Evolutionary conservation across 2,329 filamentous ascomycete genomes (phyloP).

Genomic region (Cladobotryum protrusum): DNA sequence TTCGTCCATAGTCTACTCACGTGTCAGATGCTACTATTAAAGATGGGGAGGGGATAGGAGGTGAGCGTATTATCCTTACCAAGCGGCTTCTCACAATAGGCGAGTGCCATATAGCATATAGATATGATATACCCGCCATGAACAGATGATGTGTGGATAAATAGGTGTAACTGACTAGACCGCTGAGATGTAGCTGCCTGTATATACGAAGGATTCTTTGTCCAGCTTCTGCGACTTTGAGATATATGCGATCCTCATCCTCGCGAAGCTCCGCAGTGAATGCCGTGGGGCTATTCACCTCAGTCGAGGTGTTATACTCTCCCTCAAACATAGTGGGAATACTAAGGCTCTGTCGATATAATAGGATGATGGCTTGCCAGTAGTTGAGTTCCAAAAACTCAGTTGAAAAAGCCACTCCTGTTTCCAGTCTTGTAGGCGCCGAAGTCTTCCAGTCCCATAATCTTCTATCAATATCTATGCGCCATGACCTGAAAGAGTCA

Average conservation of each 20-base stretch:
- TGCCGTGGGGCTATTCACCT: conserved; percentile 56
- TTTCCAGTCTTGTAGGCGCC: conserved; percentile 70
- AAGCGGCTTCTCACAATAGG: conserved; percentile 78
- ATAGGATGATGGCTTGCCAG: conserved; percentile 94
- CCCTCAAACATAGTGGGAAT: conserved; percentile 79
- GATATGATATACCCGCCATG: conserved; percentile 93
- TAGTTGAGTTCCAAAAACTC: conserved; percentile 94
- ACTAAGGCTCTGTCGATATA: conserved; percentile 84
- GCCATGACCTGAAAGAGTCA: conserved; percentile 81
- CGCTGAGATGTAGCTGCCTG: conserved; percentile 77
- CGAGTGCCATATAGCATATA: conserved; percentile 97
- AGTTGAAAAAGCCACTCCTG: conserved; percentile 80
- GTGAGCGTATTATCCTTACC: conserved; percentile 45
- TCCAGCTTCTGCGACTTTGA: conserved; percentile 91
- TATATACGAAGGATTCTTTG: conserved; percentile 90
- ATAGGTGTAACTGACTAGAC: conserved; percentile 93
- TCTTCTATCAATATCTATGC: conserved; percentile 76
- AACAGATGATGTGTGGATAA: conserved; percentile 93
- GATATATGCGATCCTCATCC: conserved; percentile 85
- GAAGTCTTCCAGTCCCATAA: conserved; percentile 81
- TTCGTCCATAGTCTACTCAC: conserved; percentile 70
- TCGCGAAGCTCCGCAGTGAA: conserved; percentile 61
- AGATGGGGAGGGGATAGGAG: too few relatives aligned
- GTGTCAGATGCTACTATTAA: too few relatives aligned
- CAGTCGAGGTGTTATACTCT: conserved; percentile 62